Evolutionary conservation across 1,139 yeast species (phyloP).

Genomic region (Magnusiomyces ingens): DNA sequence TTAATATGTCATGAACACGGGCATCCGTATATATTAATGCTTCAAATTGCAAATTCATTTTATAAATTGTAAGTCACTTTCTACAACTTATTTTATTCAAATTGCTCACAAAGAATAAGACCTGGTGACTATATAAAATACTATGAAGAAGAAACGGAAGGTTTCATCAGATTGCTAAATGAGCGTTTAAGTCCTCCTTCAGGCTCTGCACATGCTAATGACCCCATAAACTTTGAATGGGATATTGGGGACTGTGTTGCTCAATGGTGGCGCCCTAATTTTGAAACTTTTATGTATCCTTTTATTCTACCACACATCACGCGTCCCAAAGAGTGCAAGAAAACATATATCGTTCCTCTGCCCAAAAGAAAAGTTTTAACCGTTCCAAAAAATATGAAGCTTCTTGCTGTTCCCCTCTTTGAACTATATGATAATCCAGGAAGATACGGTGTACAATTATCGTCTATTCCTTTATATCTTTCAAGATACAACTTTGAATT

Average conservation of each 20-base stretch:
- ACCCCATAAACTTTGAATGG: conserved; percentile 25
- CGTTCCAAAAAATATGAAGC: conserved; percentile 31
- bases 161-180: conserved; percentile 26
- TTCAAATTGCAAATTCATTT: conserved; percentile 30
- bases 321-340: conserved; percentile 34
- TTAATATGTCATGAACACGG: conserved; percentile 34
- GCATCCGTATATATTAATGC: conserved; percentile 33
- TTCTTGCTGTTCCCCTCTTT: conserved; percentile 33
- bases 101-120: conserved; percentile 2
- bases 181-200: conserved; percentile 26
- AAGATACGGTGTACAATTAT: conserved; percentile 31
- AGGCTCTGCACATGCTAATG: conserved; percentile 17
- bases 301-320: conserved; percentile 35
- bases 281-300: conserved; percentile 34
- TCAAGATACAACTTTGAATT: conserved; percentile 32
- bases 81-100: background rate
- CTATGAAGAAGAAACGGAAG: conserved; percentile 31
- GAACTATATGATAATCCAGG: conserved; percentile 34
- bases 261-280: conserved; percentile 38
- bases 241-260: conserved; percentile 33
- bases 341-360: conserved; percentile 31
- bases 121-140: conserved; percentile 34
- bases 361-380: conserved; percentile 28
- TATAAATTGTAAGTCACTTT: conserved; percentile 24
- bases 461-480: conserved; percentile 32